Evolutionary conservation across 129 eudicot genomes (phyloP).

Genomic region (Cynara cardunculus): DNA sequence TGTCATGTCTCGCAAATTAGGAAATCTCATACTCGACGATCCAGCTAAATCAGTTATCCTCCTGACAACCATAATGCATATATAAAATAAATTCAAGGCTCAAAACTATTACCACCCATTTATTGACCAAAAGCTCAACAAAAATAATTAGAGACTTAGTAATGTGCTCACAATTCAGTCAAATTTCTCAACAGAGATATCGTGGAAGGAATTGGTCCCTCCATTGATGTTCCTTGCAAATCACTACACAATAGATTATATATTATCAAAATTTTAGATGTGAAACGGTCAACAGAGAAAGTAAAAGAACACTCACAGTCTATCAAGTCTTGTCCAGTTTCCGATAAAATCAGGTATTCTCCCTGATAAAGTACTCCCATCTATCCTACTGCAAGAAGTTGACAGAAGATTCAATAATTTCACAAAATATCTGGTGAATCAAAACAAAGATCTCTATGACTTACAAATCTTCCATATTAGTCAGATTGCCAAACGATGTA

Average conservation of each 20-base stretch:
- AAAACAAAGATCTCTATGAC: conserved; percentile 16
- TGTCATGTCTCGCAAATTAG: conserved; percentile 40
- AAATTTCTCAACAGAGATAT: conserved; percentile 52
- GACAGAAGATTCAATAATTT: not conserved
- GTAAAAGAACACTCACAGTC: conserved; percentile 53
- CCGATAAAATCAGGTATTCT: conserved; percentile 84
- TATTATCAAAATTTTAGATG: not conserved
- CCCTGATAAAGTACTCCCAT: conserved; percentile 73
- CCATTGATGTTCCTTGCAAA: conserved; percentile 75
- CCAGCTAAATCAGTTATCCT: conserved; percentile 65
- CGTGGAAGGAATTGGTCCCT: conserved; percentile 73
- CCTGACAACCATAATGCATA: conserved; percentile 38
- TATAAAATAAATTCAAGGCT: conserved; percentile 9
- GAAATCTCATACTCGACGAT: conserved; percentile 41
- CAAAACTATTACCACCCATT: not conserved
- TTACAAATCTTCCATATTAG: conserved; percentile 74
- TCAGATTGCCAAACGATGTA: conserved; percentile 48
- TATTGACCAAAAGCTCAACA: not conserved
- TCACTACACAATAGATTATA: conserved; percentile 42
- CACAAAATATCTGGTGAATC: not conserved
- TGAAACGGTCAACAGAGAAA: not conserved
- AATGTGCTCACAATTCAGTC: conserved; percentile 46
- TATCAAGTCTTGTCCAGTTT: conserved; percentile 52
- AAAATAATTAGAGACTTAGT: not conserved
- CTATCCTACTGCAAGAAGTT: conserved; percentile 66